Evolutionary conservation across 495 filamentous ascomycete species (phyloP), one percentile per base, ranked within the genome.

Genomic region (Sordaria brevicollis): DNA sequence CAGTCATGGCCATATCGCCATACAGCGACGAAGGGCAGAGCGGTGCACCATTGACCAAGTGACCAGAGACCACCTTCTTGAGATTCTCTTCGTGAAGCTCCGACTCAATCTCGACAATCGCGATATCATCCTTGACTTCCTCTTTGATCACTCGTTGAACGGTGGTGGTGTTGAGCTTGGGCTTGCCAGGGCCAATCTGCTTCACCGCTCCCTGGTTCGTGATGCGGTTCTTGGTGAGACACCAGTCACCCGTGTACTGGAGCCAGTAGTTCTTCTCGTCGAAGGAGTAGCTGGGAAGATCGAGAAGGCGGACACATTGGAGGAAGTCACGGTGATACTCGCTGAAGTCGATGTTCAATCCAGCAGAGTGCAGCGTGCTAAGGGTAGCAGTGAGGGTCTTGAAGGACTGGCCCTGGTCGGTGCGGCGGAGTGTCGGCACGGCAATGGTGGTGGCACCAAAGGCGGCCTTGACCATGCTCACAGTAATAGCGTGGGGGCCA

Each of bases 191-290:
- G 73, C 92, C 90, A 17, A 82, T 78, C 2, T 80, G 86, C 66
- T 76, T 79, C 7, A 82, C 74, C 17, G 81, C 71, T 9, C 82
- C 75, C 39, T 87, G 83, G 70, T 85, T 83, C 11, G 87, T 86
- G 8, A 87, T 85, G 35, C 86, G 86, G 78, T 91, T 91, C 78
- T 93, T 93, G 73, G 88, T 89, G 35, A 93, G 73, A 87, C 66
- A 88, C 83, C 80, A 87, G 81, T 82, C 91, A 69, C 91, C 88
- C 15, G 82, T 84, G 77, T 94, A 94, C 13, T 89, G 83, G 25
- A 94, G 86, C 93, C 93, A 95, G 78, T 93, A 93, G 73, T 91
- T 89, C 83, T 93, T 94, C 36, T 89, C 79, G 70, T 95, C 91
- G 81, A 89, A 96, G 10, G 86, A 86, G 75, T 96, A 96, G 4